phyloP scores from a whole-genome alignment of 768 basidiomycete species.

The Saitozyma sp. region DNA sequence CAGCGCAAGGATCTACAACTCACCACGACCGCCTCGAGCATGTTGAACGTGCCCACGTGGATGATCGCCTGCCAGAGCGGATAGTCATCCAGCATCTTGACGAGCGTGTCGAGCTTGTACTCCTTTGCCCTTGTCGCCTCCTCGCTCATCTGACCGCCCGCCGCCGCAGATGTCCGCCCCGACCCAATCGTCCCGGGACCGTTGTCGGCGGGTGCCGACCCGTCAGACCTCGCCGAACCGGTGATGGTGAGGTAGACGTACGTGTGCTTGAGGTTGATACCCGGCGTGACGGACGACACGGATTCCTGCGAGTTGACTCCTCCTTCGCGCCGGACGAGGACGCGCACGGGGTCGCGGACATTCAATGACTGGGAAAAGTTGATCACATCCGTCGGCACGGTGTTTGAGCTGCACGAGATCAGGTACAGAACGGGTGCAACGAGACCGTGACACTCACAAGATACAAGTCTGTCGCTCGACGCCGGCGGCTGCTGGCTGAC shows the following conservation, averaged over 20 bases:
- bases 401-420: slow-evolving; percentile 79
- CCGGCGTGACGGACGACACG: slow-evolving; percentile 43
- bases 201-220: slow-evolving; percentile 57
- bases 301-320: slow-evolving; percentile 48
- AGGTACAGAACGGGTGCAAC: background rate
- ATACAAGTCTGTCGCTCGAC: slow-evolving; percentile 51
- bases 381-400: slow-evolving; percentile 84
- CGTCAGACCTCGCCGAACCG: slow-evolving; percentile 62
- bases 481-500: slow-evolving; percentile 7
- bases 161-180: slow-evolving; percentile 58
- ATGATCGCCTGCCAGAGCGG: slow-evolving; percentile 52
- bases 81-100: slow-evolving; percentile 67
- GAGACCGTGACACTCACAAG: slow-evolving; percentile 35
- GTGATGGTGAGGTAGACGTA: slow-evolving; percentile 96
- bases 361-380: slow-evolving; percentile 92
- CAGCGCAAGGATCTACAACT: slow-evolving; percentile 2
- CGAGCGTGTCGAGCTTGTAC: slow-evolving; percentile 69
- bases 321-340: slow-evolving; percentile 78
- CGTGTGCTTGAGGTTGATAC: slow-evolving; percentile 72
- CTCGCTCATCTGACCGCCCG: slow-evolving; percentile 22
- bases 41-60: slow-evolving; percentile 47
- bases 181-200: slow-evolving; percentile 83
- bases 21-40: slow-evolving; percentile 50
- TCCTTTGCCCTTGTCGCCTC: slow-evolving; percentile 51
- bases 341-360: slow-evolving; percentile 91